Evolutionary conservation across 306 rosid species (phyloP), one percentile per base, ranked within the genome.

Genomic region (Sesbania bispinosa): DNA sequence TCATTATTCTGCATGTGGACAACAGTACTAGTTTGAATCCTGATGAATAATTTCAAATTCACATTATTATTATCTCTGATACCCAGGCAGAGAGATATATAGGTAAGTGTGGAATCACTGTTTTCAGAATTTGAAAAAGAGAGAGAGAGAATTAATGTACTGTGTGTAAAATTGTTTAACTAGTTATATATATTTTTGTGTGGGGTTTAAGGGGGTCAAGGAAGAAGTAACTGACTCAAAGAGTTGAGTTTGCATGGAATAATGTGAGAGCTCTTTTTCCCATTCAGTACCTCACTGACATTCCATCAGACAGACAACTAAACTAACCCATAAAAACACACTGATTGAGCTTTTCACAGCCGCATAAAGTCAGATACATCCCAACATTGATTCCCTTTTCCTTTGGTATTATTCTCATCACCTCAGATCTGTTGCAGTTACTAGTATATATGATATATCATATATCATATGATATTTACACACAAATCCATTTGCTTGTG

Each of bases 301-400:
- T 89, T 88, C 95, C 71, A 69, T 81, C 57, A 80, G 86, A 84
- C 78, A 75, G 38, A 75, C 48, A 80, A 84, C 71, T 72, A 83
- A 81, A 83, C 82, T 52, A 80, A 60, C 72, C 82, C 73, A 71
- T 42, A 53, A 59, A 85, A 38, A 62, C 78, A 66, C 78, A 77
- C 81, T 74, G 75, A 75, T 72, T 82, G 85, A 79, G 78, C 77
- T 83, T 84, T 76, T 80, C 88, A 85, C 81, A 76, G 81, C 77
- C 88, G 82, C 69, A 85, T 61, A 85, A 73, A 85, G 97, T 87
- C 92, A 87, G 88, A 87, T 82, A 87, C 93, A 84, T 88, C 86
- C 86, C 89, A 88, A 93, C 97, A 87, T 86, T 77, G 97, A 93
- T 93, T 84, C 96, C 90, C 97, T 93, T 90, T 90, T 79, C 74